Evolutionary conservation across 2,329 filamentous ascomycete genomes (phyloP).

Genomic region (Penicillium verrucosum): DNA sequence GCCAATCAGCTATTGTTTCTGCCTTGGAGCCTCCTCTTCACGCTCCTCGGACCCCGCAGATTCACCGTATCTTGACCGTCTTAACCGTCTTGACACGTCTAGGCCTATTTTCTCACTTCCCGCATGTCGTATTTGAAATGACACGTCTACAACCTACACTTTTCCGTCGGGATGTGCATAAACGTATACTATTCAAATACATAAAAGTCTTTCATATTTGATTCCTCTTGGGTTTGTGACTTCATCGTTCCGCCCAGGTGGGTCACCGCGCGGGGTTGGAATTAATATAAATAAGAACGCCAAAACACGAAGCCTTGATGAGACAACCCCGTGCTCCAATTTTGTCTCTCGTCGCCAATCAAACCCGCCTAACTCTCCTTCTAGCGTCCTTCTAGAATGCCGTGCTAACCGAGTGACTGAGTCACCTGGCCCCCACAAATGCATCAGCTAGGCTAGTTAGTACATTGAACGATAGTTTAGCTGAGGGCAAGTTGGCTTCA

Average conservation of each 20-base stretch:
- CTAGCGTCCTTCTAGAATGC: constrained; percentile 29
- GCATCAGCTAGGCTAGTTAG: constrained; percentile 7
- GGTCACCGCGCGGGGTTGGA: not conserved
- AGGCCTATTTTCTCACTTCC: not conserved
- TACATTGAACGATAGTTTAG: not conserved
- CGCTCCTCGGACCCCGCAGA: constrained; percentile 14
- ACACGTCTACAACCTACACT: not conserved
- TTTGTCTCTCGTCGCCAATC: constrained; percentile 7
- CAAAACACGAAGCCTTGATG: constrained; percentile 4
- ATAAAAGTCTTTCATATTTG: not conserved
- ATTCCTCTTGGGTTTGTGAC: not conserved
- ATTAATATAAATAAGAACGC: not conserved
- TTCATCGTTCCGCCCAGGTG: not conserved
- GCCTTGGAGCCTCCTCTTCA: constrained; percentile 21
- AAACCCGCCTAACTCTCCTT: constrained; percentile 6
- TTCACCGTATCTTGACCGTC: constrained; percentile 19
- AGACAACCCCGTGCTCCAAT: not conserved
- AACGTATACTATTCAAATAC: too few relatives aligned
- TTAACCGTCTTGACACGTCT: constrained; percentile 6
- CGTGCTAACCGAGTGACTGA: constrained; percentile 5
- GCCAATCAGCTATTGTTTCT: constrained; percentile 17
- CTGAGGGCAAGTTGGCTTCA: not conserved
- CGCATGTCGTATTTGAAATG: not conserved
- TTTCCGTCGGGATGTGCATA: not conserved
- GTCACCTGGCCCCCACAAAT: constrained; percentile 4